These are phyloP conservation scores for Eimeria brunetti DNA, from an alignment of 169 alveolate genomes.

Conservation along the genomic window DNA sequence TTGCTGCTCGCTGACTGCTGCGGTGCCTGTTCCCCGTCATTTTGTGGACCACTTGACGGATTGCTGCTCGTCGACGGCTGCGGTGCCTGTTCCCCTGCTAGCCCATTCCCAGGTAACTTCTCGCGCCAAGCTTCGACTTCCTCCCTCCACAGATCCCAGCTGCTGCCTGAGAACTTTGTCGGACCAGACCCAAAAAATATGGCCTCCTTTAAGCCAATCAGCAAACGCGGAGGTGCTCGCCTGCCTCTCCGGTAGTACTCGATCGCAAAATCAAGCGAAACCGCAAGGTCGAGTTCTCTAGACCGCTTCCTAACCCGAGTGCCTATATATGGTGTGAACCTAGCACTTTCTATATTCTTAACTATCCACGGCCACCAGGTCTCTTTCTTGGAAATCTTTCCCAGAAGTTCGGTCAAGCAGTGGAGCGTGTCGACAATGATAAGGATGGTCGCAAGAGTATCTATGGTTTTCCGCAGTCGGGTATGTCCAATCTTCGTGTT, in stretches of 20 bases:
- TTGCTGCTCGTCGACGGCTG: slow-evolving; percentile 3
- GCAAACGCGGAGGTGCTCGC: slow-evolving; percentile 14
- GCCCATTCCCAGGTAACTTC: not conserved
- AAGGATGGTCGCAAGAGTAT: not conserved
- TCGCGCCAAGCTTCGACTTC: not conserved
- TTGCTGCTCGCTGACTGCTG: not conserved
- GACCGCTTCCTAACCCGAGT: not conserved
- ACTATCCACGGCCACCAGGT: slow-evolving; percentile 40
- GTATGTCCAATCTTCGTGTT: not conserved
- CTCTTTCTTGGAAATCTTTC: not conserved
- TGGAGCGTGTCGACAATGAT: not conserved
- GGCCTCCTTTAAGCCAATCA: slow-evolving; percentile 3
- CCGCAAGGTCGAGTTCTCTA: not conserved
- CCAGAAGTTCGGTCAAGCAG: slow-evolving; percentile 21
- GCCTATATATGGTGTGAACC: not conserved
- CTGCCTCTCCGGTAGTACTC: not conserved
- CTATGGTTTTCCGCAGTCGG: not conserved
- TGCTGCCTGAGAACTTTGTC: not conserved
- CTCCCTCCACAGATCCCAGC: not conserved
- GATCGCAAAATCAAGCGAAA: not conserved
- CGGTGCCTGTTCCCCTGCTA: not conserved
- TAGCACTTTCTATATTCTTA: not conserved
- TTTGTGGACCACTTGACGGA: not conserved
- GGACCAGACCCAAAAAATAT: not conserved
- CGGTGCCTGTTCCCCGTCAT: not conserved